Evolutionary conservation across 73 alveolate species (phyloP).

Genomic region (Uronychia setigera): DNA sequence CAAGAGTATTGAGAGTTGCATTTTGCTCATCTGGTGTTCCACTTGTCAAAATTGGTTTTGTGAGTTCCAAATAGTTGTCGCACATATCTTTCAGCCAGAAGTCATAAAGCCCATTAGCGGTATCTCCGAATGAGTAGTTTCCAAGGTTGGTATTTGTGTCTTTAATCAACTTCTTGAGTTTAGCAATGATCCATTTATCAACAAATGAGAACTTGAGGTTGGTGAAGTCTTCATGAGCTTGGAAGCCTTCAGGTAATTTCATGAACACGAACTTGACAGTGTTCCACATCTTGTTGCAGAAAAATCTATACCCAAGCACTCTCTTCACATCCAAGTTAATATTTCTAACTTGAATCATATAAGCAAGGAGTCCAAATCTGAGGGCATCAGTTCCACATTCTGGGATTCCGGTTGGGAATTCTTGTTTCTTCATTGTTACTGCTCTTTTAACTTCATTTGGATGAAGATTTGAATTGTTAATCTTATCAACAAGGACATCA

Average conservation of each 20-base stretch:
- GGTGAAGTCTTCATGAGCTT: conserved; percentile 67
- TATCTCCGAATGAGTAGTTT: conserved; percentile 87
- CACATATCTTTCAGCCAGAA: conserved; percentile 92
- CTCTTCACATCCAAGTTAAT: conserved; percentile 96
- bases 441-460: conserved; percentile 84
- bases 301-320: conserved; percentile 95
- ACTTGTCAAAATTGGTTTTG: conserved; percentile 78
- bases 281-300: conserved; percentile 97
- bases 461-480: conserved; percentile 92
- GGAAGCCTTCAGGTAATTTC: conserved; percentile 77
- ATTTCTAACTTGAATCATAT: conserved; percentile 90
- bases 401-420: conserved; percentile 97
- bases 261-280: conserved; percentile 83
- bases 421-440: conserved; percentile 75
- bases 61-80: conserved; percentile 93
- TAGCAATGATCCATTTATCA: conserved; percentile 93
- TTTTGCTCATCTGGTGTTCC: conserved; percentile 76
- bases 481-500: conserved; percentile 79
- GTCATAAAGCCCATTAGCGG: conserved; percentile 80
- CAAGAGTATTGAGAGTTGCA: conserved; percentile 85
- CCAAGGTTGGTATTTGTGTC: conserved; percentile 73
- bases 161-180: conserved; percentile 70
- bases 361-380: conserved; percentile 95
- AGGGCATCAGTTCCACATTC: conserved; percentile 99
- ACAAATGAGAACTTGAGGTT: conserved; percentile 67